phyloP scores from a whole-genome alignment of 176 grass and related monocot species.

The Musa troglodytarum region DNA sequence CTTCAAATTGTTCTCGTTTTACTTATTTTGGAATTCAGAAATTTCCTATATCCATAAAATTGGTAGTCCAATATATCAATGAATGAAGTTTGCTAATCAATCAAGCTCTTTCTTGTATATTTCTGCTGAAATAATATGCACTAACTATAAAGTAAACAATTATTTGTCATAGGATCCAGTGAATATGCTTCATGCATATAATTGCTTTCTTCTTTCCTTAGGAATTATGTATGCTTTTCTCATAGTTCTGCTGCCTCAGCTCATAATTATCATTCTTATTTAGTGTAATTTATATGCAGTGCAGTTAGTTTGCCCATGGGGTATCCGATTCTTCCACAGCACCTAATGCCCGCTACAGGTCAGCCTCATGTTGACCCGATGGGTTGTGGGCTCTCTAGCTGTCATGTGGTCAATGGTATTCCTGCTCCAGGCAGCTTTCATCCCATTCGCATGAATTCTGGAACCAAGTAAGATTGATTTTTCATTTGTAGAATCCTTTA shows the following conservation, averaged over 20 bases:
- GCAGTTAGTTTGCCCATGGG: slow-evolving; percentile 98
- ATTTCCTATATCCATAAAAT: too few species aligned
- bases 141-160: too few species aligned
- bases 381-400: slow-evolving; percentile 54
- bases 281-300: slow-evolving; percentile 34
- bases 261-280: slow-evolving; percentile 29
- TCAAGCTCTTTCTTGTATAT: too few species aligned
- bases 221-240: too few species aligned
- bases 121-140: too few species aligned
- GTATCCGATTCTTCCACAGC: slow-evolving; percentile 87
- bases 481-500: neutral
- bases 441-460: slow-evolving; percentile 76
- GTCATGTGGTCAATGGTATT: slow-evolving; percentile 88
- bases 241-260: neutral
- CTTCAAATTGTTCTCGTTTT: too few species aligned
- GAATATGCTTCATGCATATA: too few species aligned
- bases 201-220: too few species aligned
- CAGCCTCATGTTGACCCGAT: slow-evolving; percentile 66
- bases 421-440: slow-evolving; percentile 73
- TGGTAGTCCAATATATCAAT: too few species aligned
- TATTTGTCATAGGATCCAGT: too few species aligned
- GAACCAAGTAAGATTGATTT: slow-evolving; percentile 60
- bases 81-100: too few species aligned
- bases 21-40: too few species aligned
- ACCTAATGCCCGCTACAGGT: slow-evolving; percentile 54